phyloP scores from a whole-genome alignment of 805 yeast genomes.

The Zygotorulaspora florentina region DNA sequence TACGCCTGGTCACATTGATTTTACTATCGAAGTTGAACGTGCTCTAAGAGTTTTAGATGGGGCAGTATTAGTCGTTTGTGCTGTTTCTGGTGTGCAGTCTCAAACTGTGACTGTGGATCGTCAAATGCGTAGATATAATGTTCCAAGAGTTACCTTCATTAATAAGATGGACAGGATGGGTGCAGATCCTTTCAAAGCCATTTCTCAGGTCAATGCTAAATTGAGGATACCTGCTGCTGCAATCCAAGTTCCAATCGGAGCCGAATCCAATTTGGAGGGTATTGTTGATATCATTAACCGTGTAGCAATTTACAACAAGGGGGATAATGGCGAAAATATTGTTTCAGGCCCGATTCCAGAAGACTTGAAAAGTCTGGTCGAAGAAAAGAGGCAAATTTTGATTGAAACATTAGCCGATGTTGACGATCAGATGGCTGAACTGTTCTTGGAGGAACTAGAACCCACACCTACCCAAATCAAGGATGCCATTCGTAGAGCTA shows the following conservation, averaged over 20 bases:
- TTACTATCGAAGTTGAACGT: constrained; percentile 97
- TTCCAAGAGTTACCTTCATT: constrained; percentile 92
- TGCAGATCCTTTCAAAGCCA: constrained; percentile 92
- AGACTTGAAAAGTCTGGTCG: constrained; percentile 74
- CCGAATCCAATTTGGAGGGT: constrained; percentile 81
- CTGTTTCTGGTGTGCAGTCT: constrained; percentile 96
- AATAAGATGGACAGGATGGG: constrained; percentile 99
- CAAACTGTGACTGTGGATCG: constrained; percentile 98
- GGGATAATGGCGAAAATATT: constrained; percentile 80
- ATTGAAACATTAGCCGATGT: constrained; percentile 97
- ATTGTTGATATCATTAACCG: constrained; percentile 87
- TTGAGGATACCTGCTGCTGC: constrained; percentile 95
- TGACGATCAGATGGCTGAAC: constrained; percentile 94
- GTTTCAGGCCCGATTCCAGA: constrained; percentile 69
- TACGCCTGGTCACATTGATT: constrained; percentile 98
- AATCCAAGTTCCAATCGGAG: constrained; percentile 95
- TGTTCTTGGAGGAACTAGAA: constrained; percentile 83
- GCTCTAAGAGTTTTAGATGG: constrained; percentile 98
- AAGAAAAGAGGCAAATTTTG: constrained; percentile 79
- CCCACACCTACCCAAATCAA: constrained; percentile 83
- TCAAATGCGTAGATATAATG: constrained; percentile 97
- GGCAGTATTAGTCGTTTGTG: constrained; percentile 97
- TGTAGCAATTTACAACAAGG: constrained; percentile 84
- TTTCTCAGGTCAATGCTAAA: constrained; percentile 83
- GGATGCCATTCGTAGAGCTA: constrained; percentile 87